Evolutionary conservation across 106 monocot species (phyloP).

Genomic region (Vanilla planifolia): DNA sequence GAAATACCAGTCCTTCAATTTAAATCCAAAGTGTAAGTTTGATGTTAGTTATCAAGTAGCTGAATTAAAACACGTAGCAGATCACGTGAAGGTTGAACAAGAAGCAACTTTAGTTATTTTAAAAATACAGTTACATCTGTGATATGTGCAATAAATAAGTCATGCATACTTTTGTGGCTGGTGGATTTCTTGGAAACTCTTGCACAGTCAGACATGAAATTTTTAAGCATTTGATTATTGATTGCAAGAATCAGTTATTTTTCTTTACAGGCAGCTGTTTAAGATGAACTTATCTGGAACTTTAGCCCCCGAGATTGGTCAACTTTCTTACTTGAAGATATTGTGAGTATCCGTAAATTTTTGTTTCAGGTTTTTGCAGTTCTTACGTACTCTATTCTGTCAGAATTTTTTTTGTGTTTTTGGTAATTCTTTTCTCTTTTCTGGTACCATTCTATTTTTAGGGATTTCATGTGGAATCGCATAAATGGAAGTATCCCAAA

Average conservation of each 20-base stretch:
- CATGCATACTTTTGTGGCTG: no score
- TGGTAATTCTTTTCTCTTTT: neutral
- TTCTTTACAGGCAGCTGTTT: constrained; percentile 62
- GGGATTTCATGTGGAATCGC: constrained; percentile 95
- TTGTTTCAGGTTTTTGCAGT: no score
- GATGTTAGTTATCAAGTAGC: no score
- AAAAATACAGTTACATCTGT: no score
- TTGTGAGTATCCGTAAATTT: constrained; percentile 70
- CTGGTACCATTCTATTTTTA: constrained; percentile 32
- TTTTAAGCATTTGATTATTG: neutral
- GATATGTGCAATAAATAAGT: no score
- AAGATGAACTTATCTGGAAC: constrained; percentile 76
- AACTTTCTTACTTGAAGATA: constrained; percentile 57
- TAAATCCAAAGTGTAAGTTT: no score
- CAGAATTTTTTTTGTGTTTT: neutral
- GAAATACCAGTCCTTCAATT: no score
- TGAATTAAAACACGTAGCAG: no score
- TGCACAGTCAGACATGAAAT: no score
- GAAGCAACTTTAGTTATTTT: no score
- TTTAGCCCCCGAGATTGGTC: constrained; percentile 80
- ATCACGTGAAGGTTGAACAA: no score
- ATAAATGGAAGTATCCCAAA: constrained; percentile 80
- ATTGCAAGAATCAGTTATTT: constrained; percentile 1
- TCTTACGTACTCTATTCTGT: neutral
- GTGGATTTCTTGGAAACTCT: neutral